Evolutionary conservation across 2,329 filamentous ascomycete genomes (phyloP), one percentile per base, ranked within the genome.

Genomic region (Fonsecaea nubica): DNA sequence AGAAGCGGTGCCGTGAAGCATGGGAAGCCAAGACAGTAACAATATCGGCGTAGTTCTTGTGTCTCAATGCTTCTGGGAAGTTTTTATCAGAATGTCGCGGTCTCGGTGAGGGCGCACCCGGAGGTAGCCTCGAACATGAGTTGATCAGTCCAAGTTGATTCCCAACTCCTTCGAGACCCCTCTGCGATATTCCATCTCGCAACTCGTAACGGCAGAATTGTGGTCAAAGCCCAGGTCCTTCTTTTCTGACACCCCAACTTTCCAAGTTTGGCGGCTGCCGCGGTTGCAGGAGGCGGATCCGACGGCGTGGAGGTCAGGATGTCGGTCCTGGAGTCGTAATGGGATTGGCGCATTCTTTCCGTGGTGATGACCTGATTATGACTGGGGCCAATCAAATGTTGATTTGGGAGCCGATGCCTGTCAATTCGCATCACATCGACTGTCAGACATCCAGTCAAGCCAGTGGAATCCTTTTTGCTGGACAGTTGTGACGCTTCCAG

Each of bases 391-490:
- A 25, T 50, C 18, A 50, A 30, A 12, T 25, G 18, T 30, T 30
- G 42, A 48, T 25, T n/a, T 7, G 18, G 42, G n/a, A 50, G 45
- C 18, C 45, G 45, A 50, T 50, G 18, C 45, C 45, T 50, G 45
- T 50, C 21, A 10, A 30, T 30, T 50, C 18, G 18, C 5, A 25
- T 30, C 5, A 50, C 9, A 50, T 18, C 12, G 15, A 15, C 40
- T 7, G 40, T 7, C 7, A 3, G 8, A 25, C 18, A 2, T 50
- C 9, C 9, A 25, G 45, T 25, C 8, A 50, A 10, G 18, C 12
- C 3, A 32, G 30, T 32, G 30, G 6, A 4, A 6, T 5, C 30
- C 30, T 32, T 32, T 4, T 32, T 32, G 30, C 30, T 4, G 1
- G 30, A 32, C 30, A 5, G 30, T 5, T 32, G 30, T 32, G 30